Evolutionary conservation across 306 rosid genomes (phyloP).

Genomic region (Dryas alaskensis): DNA sequence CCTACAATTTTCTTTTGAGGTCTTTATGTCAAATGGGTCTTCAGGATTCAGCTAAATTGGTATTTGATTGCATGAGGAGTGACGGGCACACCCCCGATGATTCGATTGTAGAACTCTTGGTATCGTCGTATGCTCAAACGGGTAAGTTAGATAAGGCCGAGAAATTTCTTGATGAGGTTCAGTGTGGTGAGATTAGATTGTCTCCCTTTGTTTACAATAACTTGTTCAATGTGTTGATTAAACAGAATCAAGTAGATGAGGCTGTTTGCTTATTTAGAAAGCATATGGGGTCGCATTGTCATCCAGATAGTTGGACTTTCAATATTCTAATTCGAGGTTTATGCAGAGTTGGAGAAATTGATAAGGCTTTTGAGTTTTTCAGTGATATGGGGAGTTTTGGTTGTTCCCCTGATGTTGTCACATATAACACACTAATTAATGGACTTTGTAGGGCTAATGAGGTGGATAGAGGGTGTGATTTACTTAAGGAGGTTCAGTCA

Average conservation of each 20-base stretch:
- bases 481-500: constrained; percentile 49
- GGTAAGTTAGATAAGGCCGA: constrained; percentile 52
- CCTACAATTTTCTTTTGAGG: constrained; percentile 63
- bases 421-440: constrained; percentile 66
- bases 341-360: constrained; percentile 48
- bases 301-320: constrained; percentile 57
- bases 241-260: constrained; percentile 45
- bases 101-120: constrained; percentile 52
- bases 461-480: constrained; percentile 49
- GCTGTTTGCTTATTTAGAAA: constrained; percentile 65
- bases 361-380: constrained; percentile 57
- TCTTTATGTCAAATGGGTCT: constrained; percentile 67
- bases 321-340: constrained; percentile 73
- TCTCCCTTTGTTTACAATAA: constrained; percentile 54
- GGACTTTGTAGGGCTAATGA: constrained; percentile 65
- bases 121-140: constrained; percentile 54
- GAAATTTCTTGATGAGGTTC: constrained; percentile 49
- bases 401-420: constrained; percentile 67
- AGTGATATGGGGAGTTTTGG: constrained; percentile 57
- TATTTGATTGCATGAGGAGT: constrained; percentile 64
- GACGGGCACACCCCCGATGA: constrained; percentile 65
- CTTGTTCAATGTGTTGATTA: constrained; percentile 55
- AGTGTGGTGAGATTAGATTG: constrained; percentile 37
- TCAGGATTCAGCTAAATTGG: constrained; percentile 52
- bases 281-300: constrained; percentile 36